Base-by-base conservation (phyloP, 441 rosid species). In the Gossypium aridum region DNA sequence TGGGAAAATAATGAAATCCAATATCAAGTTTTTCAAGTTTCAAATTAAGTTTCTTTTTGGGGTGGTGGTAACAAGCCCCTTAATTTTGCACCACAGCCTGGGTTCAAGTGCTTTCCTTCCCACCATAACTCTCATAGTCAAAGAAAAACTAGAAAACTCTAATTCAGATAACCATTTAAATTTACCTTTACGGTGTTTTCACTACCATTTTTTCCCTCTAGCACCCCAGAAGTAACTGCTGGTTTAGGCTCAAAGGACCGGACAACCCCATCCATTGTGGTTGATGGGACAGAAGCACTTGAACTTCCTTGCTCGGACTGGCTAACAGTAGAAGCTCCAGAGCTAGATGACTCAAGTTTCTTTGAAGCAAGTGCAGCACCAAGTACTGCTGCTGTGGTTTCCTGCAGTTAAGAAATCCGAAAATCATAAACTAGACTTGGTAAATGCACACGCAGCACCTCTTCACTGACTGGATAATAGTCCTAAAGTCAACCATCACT, bases 341-440 rank as follows among this genome's bases (percentile, higher is more conserved):
- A 74, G 56, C 76, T 57, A 70, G 90, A 79, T 53, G 81, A 74
- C 70, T 84, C 89, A 53, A 83, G 71, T 83, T 87, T 85, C 76
- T 83, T 86, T 37, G 89, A 83, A 76, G 90, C 90, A 55, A 94
- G 90, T 20, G 94, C 92, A 57, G 95, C 93, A 67, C 89, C 82
- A 68, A 94, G 74, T 71, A 94, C 83, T 70, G 79, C 80, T 31
- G 91, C 96, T 22, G 94, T 88, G 64, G 93, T 92, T 86, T 89
- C 95, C 97, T 94, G 81, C 74, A 83, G 66, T 64, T 12, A 66
- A 12, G 55, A 68, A 43, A 66, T 16, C 25, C 31, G 56, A 45
- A n/a, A 23, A 60, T 53, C 20, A 25, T 6, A 61, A 61, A 26
- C 28, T 23, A 53, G 25, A 59, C 9, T 4, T 16, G 3, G 39